A percentile compares a stretch with the other conserved stretches of the same genome.
Conservation (phyloP, 352 stramenopile genomes). For the Pythium diclinum region DNA sequence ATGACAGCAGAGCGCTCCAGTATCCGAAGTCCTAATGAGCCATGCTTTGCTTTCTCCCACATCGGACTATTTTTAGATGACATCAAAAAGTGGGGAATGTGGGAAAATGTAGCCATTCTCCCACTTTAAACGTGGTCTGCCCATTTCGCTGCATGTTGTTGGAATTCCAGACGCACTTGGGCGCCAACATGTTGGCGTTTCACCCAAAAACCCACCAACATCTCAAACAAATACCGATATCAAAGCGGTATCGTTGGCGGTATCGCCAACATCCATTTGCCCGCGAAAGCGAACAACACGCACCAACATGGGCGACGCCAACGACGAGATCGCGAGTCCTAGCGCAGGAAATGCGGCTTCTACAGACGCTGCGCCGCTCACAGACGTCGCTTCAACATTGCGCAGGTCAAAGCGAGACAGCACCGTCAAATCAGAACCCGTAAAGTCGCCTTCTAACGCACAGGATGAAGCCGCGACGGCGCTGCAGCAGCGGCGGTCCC, state of each 20-base stretch:
- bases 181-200: slow-evolving; percentile 1
- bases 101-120: too few relatives aligned
- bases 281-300: neutral
- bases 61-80: too few relatives aligned
- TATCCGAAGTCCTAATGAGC: too few relatives aligned
- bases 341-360: neutral
- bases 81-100: too few relatives aligned
- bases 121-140: too few relatives aligned
- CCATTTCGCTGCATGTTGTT: slow-evolving; percentile 7
- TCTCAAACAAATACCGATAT: neutral
- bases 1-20: too few relatives aligned
- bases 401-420: slow-evolving; percentile 42
- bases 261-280: neutral
- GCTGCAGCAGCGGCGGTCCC: slow-evolving; percentile 26
- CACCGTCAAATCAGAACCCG: slow-evolving; percentile 21
- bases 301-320: neutral
- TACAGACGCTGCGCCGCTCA: neutral
- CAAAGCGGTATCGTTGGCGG: neutral
- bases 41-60: too few relatives aligned
- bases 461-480: slow-evolving; percentile 3
- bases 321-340: neutral
- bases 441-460: slow-evolving; percentile 16
- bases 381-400: slow-evolving; percentile 6
- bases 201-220: slow-evolving; percentile 5
- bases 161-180: neutral